Percentiles rank a stretch among this genome's conserved stretches.
Conservation (phyloP, 2,329 filamentous ascomycete genomes). For the Plectosphaerella cucumerina region DNA sequence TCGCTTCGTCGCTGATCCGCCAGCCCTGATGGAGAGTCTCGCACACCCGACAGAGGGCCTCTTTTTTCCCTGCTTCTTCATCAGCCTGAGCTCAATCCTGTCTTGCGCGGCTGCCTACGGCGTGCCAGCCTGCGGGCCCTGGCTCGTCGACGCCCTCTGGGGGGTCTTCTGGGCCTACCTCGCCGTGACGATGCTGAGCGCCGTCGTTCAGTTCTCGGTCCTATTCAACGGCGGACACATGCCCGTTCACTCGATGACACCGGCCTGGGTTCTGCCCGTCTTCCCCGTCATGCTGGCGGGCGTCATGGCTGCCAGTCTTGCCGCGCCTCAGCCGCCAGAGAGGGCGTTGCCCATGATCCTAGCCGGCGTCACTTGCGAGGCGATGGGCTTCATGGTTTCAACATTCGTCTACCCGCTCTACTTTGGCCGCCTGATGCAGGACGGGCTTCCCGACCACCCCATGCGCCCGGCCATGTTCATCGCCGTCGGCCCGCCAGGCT, state of each 20-base stretch:
- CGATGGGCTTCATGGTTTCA: slow-evolving; percentile 54
- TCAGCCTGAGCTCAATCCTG: slow-evolving; percentile 57
- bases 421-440: slow-evolving; percentile 53
- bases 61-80: slow-evolving; percentile 59
- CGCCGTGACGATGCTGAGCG: slow-evolving; percentile 44
- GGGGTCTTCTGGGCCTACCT: slow-evolving; percentile 61
- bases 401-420: slow-evolving; percentile 58
- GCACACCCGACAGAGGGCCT: slow-evolving; percentile 51
- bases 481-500: slow-evolving; percentile 53
- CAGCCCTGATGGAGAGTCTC: slow-evolving; percentile 32
- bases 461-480: slow-evolving; percentile 59
- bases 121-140: slow-evolving; percentile 38
- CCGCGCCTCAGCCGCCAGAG: slow-evolving; percentile 39
- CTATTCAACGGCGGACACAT: slow-evolving; percentile 48
- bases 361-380: slow-evolving; percentile 56
- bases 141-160: slow-evolving; percentile 47
- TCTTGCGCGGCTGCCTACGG: slow-evolving; percentile 47
- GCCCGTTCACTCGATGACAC: slow-evolving; percentile 49
- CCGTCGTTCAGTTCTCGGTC: slow-evolving; percentile 53
- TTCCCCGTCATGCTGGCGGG: slow-evolving; percentile 62
- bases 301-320: slow-evolving; percentile 52
- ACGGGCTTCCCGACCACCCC: slow-evolving; percentile 47
- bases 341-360: slow-evolving; percentile 49
- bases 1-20: slow-evolving; percentile 48
- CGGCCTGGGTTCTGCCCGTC: slow-evolving; percentile 58